Evolutionary conservation across 148 eudicot genomes (phyloP).

Genomic region (Silene latifolia): DNA sequence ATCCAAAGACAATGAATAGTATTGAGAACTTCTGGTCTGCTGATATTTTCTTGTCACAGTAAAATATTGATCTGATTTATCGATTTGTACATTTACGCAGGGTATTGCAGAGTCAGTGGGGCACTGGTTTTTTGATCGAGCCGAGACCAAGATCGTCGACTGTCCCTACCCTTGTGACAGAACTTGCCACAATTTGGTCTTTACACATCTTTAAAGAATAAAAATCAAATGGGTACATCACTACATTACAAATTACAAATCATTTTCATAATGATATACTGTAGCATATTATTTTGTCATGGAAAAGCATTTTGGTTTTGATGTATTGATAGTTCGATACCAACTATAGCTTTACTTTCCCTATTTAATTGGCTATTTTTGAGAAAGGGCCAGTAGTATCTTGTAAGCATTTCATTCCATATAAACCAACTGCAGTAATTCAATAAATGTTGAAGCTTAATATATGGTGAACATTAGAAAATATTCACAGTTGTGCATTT

Average conservation of each 20-base stretch:
- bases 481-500: no score
- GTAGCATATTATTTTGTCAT: not conserved
- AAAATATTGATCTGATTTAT: no score
- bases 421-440: not conserved
- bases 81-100: conserved; percentile 30
- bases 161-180: conserved; percentile 72
- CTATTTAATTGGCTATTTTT: not conserved
- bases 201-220: conserved; percentile 29
- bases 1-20: no score
- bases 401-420: not conserved
- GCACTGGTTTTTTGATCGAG: conserved; percentile 57
- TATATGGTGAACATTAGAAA: no score
- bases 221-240: not conserved
- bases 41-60: no score
- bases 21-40: no score
- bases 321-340: no score
- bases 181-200: conserved; percentile 65
- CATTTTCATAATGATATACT: not conserved
- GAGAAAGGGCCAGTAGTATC: not conserved
- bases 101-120: conserved; percentile 59
- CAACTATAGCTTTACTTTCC: not conserved
- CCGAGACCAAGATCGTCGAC: conserved; percentile 41
- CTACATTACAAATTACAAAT: not conserved
- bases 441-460: not conserved
- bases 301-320: conserved; percentile 2